Conservation (phyloP, 2,329 filamentous ascomycete species). For the Fusarium stilboides region DNA sequence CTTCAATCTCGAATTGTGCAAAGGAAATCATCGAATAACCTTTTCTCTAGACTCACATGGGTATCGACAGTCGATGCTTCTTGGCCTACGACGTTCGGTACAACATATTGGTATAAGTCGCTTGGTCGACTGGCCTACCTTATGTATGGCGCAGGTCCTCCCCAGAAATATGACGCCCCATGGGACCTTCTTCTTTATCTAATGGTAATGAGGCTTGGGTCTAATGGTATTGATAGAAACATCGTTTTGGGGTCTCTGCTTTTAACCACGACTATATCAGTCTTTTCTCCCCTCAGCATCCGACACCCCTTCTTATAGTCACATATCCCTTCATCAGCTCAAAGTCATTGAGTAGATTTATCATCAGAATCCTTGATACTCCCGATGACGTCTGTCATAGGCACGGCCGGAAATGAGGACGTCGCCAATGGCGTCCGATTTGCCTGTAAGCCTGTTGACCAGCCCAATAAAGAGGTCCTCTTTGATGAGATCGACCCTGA, state of each 20-base stretch:
- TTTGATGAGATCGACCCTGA: constrained; percentile 36
- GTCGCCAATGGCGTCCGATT: too few relatives aligned
- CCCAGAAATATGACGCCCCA: background rate
- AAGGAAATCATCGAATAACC: background rate
- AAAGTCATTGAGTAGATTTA: too few relatives aligned
- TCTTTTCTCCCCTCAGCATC: background rate
- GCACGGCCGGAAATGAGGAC: too few relatives aligned
- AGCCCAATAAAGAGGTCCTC: constrained; percentile 31
- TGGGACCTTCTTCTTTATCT: background rate
- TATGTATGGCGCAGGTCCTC: background rate
- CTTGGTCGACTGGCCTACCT: background rate
- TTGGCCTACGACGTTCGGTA: too few relatives aligned
- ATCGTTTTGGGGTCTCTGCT: background rate
- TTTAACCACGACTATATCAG: background rate
- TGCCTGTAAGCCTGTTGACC: background rate
- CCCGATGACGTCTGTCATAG: constrained; percentile 14
- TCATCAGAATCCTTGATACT: background rate
- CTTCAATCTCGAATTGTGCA: too few relatives aligned
- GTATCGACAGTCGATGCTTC: too few relatives aligned
- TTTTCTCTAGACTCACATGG: background rate
- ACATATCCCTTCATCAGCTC: too few relatives aligned
- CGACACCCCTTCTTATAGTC: background rate
- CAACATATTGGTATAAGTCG: background rate
- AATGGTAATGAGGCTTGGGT: background rate
- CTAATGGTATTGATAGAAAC: background rate